Conservation (phyloP, 2,329 filamentous ascomycete species). For the Alternaria postmessia region DNA sequence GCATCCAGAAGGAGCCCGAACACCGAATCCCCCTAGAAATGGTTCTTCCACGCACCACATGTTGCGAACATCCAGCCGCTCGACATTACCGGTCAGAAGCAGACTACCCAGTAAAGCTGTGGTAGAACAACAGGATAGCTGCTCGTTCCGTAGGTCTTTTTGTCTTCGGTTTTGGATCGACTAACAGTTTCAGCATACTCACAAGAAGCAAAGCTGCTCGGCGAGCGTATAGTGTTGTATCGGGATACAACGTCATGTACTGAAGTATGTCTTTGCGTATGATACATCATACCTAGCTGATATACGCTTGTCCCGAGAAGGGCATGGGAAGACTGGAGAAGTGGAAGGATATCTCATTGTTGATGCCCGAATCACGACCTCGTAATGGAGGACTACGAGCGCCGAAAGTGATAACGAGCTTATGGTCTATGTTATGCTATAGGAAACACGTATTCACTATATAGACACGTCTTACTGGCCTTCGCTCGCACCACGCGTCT, state of each 20-base stretch:
- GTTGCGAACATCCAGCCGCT: background rate
- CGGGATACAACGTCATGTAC: rapidly evolving
- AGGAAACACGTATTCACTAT: too few species aligned
- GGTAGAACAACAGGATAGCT: rapidly evolving
- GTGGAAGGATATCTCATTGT: background rate
- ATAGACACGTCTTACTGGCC: too few species aligned
- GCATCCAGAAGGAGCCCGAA: background rate
- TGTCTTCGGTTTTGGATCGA: background rate
- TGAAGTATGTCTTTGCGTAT: rapidly evolving
- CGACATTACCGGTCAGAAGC: background rate
- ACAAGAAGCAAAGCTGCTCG: background rate
- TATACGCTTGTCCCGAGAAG: background rate
- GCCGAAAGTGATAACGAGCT: rapidly evolving
- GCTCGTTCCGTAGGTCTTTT: background rate
- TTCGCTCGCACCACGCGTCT: too few species aligned
- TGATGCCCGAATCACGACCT: too few species aligned
- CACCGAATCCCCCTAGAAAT: rapidly evolving
- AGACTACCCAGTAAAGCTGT: rapidly evolving
- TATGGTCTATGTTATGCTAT: rapidly evolving
- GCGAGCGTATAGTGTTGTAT: background rate
- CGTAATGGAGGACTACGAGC: rapidly evolving
- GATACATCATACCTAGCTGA: background rate
- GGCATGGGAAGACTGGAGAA: background rate
- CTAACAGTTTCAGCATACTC: background rate
- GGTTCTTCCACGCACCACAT: background rate